A percentile compares a stretch with the other conserved stretches of the same genome.
Evolutionary conservation across 192 early-diverging fungal genomes (phyloP).

Genomic region (Coemansia sp.): DNA sequence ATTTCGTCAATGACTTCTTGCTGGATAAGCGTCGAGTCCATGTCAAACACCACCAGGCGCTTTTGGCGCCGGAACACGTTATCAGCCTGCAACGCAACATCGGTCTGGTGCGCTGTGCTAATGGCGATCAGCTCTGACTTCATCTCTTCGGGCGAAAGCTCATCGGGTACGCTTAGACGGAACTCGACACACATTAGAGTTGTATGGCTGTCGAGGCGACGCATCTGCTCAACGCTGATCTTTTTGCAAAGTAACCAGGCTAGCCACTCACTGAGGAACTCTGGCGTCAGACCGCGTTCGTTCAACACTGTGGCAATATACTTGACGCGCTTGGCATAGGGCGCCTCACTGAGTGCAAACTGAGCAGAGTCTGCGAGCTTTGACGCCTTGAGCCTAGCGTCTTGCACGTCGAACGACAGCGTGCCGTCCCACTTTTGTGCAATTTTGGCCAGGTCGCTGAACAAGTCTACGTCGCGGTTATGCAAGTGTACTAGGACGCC

Average conservation of each 20-base stretch:
- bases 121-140: conserved; percentile 74
- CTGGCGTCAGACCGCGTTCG: conserved; percentile 74
- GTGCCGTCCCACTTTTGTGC: conserved; percentile 87
- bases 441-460: conserved; percentile 72
- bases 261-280: conserved; percentile 83
- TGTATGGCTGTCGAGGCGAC: conserved; percentile 68
- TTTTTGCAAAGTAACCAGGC: conserved; percentile 70
- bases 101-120: conserved; percentile 69
- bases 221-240: conserved; percentile 89
- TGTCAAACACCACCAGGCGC: conserved; percentile 97
- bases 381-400: conserved; percentile 62
- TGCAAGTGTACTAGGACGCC: conserved; percentile 79
- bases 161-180: conserved; percentile 75
- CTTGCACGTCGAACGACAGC: conserved; percentile 78
- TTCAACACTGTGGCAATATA: conserved; percentile 88
- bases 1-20: conserved; percentile 99
- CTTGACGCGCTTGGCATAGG: conserved; percentile 81
- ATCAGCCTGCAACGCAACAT: conserved; percentile 87
- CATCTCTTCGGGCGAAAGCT: conserved; percentile 67
- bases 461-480: conserved; percentile 75
- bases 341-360: conserved; percentile 70
- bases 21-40: conserved; percentile 98
- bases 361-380: conserved; percentile 57
- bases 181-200: conserved; percentile 81
- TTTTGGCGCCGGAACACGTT: conserved; percentile 88